These are phyloP conservation scores for Raddia distichophylla DNA, from an alignment of 176 grass and related monocot genomes.

Conservation along the genomic window DNA sequence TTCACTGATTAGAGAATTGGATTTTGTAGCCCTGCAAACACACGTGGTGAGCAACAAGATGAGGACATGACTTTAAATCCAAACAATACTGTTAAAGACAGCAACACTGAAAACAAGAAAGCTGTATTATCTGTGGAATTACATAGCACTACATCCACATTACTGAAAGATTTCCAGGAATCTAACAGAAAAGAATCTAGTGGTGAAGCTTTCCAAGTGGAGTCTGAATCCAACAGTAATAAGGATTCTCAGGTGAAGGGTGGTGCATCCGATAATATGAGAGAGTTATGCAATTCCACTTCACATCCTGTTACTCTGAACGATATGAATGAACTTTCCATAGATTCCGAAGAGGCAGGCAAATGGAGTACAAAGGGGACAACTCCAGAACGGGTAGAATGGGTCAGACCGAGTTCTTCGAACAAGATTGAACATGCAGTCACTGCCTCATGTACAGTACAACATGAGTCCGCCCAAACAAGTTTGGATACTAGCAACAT, in stretches of 20 bases:
- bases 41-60: constrained; percentile 27
- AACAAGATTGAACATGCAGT: constrained; percentile 27
- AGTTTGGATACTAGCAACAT: constrained; percentile 15
- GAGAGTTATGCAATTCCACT: constrained; percentile 28
- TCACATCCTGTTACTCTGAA: background rate
- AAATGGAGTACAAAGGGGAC: constrained; percentile 29
- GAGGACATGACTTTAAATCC: constrained; percentile 29
- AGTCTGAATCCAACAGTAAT: background rate
- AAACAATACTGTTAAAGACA: constrained; percentile 30
- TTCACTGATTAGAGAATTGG: constrained; percentile 31
- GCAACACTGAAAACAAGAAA: constrained; percentile 15
- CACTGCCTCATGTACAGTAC: constrained; percentile 23
- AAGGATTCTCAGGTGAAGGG: constrained; percentile 26
- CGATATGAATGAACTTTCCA: constrained; percentile 37
- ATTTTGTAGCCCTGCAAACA: constrained; percentile 48
- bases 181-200: constrained; percentile 15
- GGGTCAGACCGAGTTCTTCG: constrained; percentile 16
- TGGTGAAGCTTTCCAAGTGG: background rate
- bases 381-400: background rate
- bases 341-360: constrained; percentile 35
- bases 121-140: constrained; percentile 26
- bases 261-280: constrained; percentile 40
- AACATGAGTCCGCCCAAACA: constrained; percentile 35
- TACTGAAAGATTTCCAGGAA: constrained; percentile 22
- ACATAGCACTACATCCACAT: constrained; percentile 19